Evolutionary conservation across 1,284 basidiomycete species (phyloP), one percentile per base, ranked within the genome.

Genomic region (Cryptococcus sp.): DNA sequence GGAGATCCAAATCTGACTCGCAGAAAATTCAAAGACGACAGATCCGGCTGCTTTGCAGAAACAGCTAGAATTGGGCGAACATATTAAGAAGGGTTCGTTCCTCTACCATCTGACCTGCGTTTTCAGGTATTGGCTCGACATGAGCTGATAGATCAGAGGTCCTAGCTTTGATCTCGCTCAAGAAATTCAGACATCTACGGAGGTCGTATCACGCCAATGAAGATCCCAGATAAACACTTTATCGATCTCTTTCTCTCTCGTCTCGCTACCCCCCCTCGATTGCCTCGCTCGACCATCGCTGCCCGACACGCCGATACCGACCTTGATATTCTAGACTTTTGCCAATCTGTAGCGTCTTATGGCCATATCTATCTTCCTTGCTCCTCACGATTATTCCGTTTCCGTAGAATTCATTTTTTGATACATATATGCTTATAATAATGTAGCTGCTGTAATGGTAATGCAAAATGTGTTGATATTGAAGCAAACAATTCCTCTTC

Each of bases 111-210:
- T 22, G 16, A 5, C 23, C 10, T 22, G 10, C 9, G 7, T 28
- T 43, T 5, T 43, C 41, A 7, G 41, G 3, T 7, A 14, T 7
- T 24, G 23, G n/a, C n/a, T 21, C 3, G 41, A 43, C 7, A 19
- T 43, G 7, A 5, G 21, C 24, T 44, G 45, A 45, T 19, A 11
- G 2, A 14, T 4, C 70, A 92, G 89, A 92, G 78, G 89, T 89
- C 0, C 78, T 92, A 41, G 88, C 90, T 0, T 75, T 93, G 39
- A 90, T 91, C 66, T 85, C 87, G 4, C 76, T 93, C 46, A 83
- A 86, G 63, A 93, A 93, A 73, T 93, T 91, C 66, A 82, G 90
- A 42, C 83, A 90, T 72, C 76, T 93, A 53, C 85, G 84, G 65
- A 79, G 86, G 47, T 82, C 83, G 76, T 92, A 92, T 55, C 66